Conservation (phyloP, 495 filamentous ascomycete genomes). For the Podospora sp. region DNA sequence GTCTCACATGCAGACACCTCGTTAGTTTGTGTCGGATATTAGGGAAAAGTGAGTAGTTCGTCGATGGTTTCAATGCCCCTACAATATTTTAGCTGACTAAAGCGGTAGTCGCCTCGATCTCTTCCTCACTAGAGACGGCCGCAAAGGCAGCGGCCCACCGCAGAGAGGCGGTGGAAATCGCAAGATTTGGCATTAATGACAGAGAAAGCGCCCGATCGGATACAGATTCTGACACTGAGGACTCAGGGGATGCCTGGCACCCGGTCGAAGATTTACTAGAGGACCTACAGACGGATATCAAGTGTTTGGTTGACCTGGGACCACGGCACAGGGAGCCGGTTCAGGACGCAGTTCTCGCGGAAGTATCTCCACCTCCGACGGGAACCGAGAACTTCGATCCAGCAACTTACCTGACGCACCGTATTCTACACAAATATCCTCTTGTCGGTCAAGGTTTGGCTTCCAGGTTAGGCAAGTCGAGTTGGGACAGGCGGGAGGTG, state of each 20-base stretch:
- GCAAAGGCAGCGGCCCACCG: background rate
- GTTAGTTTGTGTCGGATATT: background rate
- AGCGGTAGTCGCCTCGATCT: background rate
- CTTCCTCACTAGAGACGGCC: too few relatives aligned
- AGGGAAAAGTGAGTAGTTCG: background rate
- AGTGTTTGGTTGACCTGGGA: slow-evolving; percentile 12
- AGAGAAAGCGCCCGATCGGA: background rate
- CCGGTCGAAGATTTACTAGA: slow-evolving; percentile 1
- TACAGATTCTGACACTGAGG: background rate
- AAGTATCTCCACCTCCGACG: background rate
- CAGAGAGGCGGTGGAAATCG: background rate
- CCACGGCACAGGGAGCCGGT: slow-evolving; percentile 7
- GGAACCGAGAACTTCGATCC: background rate
- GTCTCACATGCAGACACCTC: background rate
- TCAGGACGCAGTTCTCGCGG: background rate
- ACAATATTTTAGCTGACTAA: background rate
- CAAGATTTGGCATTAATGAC: background rate
- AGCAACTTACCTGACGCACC: background rate
- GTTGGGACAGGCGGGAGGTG: background rate
- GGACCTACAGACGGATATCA: background rate
- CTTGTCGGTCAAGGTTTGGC: background rate
- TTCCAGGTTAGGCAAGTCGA: background rate
- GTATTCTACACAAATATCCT: slow-evolving; percentile 1
- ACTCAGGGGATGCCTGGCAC: background rate
- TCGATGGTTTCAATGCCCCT: too few relatives aligned